Base-by-base conservation (phyloP, 2,329 filamentous ascomycete genomes). In the Alternaria incomplexa region DNA sequence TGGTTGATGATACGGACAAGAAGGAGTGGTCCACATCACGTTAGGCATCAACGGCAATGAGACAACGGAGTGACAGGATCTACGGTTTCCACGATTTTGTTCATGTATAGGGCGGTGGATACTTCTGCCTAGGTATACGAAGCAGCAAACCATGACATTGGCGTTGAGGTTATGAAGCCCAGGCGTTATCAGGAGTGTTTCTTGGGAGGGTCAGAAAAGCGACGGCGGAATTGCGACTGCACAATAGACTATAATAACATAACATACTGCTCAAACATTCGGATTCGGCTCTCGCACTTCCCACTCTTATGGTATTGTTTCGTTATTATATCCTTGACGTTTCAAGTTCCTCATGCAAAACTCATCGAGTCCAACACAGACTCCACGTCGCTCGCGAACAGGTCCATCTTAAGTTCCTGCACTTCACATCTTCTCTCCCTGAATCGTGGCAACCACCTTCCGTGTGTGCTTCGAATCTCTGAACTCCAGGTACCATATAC, bases 401-500 rank as follows among this genome's bases (percentile, higher is more conserved):
- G 20, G 5, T 25, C 30, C n/a, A 20, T 22, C 7, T 13, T 7
- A 6, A 32, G 45, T 13, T n/a, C 15, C 43, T 25, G 20, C 48
- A 9, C 45, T 43, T 80, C 73, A 84, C 60, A 74, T 78, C 82
- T 87, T 89, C 83, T 97, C 92, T 46, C 95, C 96, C 80, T 98
- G 94, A 65, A 98, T 96, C 2, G 96, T 98, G 57, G 95, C 95
- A 65, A 99, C 90, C 12, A 98, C 87, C 77, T 89, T 91, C 74
- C 96, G 87, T 67, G 88, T 85, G 81, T 97, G 94, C 81, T 88
- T 93, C 70, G 84, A 84, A 4, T 84, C 87, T 60, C 95, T 86
- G 79, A 98, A 98, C 81, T 98, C 96, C 68, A 97, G 83, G 80
- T 96, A 97, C 92, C 93, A 98, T 63, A 98, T 95, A 0, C 96